A percentile compares a stretch with the other conserved stretches of the same genome.
Conservation (phyloP, 768 basidiomycete species). For the Daedalea quercina region DNA sequence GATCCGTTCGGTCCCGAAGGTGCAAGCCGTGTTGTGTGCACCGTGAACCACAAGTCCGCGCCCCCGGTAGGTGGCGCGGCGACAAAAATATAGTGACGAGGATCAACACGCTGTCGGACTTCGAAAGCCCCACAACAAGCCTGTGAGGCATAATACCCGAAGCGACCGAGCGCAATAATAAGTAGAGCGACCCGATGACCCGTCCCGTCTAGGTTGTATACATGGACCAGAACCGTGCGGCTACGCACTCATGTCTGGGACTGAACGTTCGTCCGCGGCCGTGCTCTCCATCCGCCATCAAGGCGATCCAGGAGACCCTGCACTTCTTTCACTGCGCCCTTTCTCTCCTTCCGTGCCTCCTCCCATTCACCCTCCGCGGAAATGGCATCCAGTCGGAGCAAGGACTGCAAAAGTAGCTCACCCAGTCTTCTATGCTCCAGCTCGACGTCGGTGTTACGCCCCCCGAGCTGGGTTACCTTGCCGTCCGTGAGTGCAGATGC, state of each 20-base stretch:
- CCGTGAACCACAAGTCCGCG: no score
- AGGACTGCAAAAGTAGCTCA: conserved; percentile 81
- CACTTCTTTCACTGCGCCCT: conserved; percentile 80
- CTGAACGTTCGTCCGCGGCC: background rate
- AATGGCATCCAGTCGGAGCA: conserved; percentile 83
- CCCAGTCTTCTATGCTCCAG: conserved; percentile 54
- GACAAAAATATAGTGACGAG: no score
- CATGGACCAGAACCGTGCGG: background rate
- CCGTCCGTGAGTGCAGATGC: no score
- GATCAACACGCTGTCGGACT: no score
- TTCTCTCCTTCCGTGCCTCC: conserved; percentile 72
- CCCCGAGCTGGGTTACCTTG: background rate
- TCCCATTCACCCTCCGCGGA: conserved; percentile 69
- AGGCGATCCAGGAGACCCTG: conserved; percentile 77
- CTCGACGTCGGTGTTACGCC: conserved; percentile 19
- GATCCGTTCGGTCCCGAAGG: no score
- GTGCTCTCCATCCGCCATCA: conserved; percentile 57
- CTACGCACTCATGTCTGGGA: background rate
- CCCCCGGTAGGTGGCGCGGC: no score
- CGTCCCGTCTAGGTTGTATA: background rate
- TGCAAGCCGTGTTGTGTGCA: no score
- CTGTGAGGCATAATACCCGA: no score
- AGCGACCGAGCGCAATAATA: no score
- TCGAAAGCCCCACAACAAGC: no score
- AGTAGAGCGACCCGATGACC: no score